Conservation (phyloP, 257 asterid species). For the Rubia yunnanensis region DNA sequence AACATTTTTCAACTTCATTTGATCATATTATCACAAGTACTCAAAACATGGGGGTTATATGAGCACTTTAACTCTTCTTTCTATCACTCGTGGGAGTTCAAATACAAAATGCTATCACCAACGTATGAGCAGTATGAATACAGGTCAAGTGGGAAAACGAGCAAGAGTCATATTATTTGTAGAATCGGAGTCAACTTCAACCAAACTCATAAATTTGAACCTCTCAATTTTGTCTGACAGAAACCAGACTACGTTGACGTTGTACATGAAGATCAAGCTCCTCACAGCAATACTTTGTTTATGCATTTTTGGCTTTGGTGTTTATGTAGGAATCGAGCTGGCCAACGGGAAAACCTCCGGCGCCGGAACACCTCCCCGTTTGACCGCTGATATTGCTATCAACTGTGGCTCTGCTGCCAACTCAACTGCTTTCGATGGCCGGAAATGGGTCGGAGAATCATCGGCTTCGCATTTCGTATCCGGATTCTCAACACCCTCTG, state of each 20-base stretch:
- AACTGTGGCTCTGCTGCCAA: neutral
- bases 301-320: neutral
- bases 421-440: neutral
- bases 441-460: neutral
- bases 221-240: neutral
- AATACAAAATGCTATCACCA: too few species aligned
- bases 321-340: neutral
- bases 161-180: neutral
- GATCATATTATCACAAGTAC: too few species aligned
- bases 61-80: too few species aligned
- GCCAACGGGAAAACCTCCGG: neutral
- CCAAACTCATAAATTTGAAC: neutral
- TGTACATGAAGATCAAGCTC: neutral
- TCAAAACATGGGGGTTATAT: too few species aligned
- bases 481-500: constrained; percentile 9
- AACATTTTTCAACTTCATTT: too few species aligned
- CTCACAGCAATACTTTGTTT: too few species aligned
- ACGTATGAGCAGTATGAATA: too few species aligned
- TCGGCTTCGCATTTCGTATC: neutral
- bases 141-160: too few species aligned
- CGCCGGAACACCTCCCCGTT: neutral
- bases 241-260: neutral
- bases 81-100: too few species aligned
- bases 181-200: neutral
- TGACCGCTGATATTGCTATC: neutral